A percentile compares a stretch with the other conserved stretches of the same genome.
These are phyloP conservation scores for Aquilaria agallochum DNA, from an alignment of 441 rosid species.

Conservation along the genomic window DNA sequence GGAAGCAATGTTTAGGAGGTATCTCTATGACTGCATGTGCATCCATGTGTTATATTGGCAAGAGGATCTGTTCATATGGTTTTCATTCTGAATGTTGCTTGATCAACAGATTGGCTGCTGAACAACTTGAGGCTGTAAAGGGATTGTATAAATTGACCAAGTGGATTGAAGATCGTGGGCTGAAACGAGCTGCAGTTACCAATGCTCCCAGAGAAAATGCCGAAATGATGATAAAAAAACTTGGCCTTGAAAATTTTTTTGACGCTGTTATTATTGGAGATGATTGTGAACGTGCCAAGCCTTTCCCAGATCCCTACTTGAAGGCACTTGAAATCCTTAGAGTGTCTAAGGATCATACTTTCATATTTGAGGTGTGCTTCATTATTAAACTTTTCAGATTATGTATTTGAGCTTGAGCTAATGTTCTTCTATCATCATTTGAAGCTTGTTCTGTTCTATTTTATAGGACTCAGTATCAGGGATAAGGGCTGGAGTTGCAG, in stretches of 20 bases:
- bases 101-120: constrained; percentile 58
- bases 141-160: constrained; percentile 74
- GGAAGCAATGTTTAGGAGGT: constrained; percentile 86
- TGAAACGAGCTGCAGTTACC: constrained; percentile 92
- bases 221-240: constrained; percentile 71
- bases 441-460: constrained; percentile 3
- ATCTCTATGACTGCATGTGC: background rate
- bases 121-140: constrained; percentile 47
- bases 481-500: constrained; percentile 93
- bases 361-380: constrained; percentile 61
- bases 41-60: background rate
- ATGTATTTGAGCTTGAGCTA: background rate
- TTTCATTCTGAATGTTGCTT: constrained; percentile 1
- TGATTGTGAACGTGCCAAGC: constrained; percentile 82
- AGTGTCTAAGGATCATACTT: constrained; percentile 74
- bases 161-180: constrained; percentile 81
- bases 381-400: background rate
- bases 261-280: constrained; percentile 64
- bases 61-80: background rate
- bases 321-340: constrained; percentile 75
- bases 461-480: constrained; percentile 81
- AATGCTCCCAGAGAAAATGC: constrained; percentile 91
- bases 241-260: constrained; percentile 76
- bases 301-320: constrained; percentile 82
- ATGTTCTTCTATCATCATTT: background rate